Base-by-base conservation (phyloP, 352 stramenopile genomes). In the Globisporangium paddicum region DNA sequence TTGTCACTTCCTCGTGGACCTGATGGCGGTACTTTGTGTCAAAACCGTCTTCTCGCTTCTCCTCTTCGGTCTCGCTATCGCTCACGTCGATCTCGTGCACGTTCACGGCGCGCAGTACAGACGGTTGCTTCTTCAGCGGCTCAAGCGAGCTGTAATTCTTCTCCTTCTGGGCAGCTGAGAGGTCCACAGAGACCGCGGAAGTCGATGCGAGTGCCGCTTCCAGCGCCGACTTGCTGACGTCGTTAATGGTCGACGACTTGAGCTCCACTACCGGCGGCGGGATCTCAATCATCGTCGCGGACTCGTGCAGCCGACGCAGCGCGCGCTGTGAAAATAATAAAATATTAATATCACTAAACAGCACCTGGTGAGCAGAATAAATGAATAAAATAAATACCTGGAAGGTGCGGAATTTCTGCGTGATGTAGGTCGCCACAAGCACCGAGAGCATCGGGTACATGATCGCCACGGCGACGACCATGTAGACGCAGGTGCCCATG, bases 391-490 rank as follows among this genome's bases (percentile, higher is more conserved):
- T 13, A n/a, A 49, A n/a, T 23, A 74, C 64, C 55, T 73, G 68
- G 51, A 77, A 93, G 1, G 66, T 60, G 30, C 66, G 66, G 44
- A 87, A 90, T 38, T 93, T 93, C 56, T 81, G 65, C 41, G 69
- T 76, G 48, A 80, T 72, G 41, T 85, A 72, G 6, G 66, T 74
- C 41, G 83, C 76, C 34, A 91, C 72, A 3, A 88, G 53, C n/a
- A 91, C 72, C 1, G 77, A 77, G 9, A 90, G 64, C 30, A 84
- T 42, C 10, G 79, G 72, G 51, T 91, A 90, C 30, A 89, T 47
- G 3, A 89, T 64, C 1, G 73, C 75, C 8, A 58, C 66, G n/a
- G 59, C 66, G 19, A 91, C 63, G 11, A 82, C 28, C 1, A 90
- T 64, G 50, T 90, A 93, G 13, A 88, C 50, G 44, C 74, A 84